phyloP scores from a whole-genome alignment of 345 rosid genomes.

The Aegle marmelos region DNA sequence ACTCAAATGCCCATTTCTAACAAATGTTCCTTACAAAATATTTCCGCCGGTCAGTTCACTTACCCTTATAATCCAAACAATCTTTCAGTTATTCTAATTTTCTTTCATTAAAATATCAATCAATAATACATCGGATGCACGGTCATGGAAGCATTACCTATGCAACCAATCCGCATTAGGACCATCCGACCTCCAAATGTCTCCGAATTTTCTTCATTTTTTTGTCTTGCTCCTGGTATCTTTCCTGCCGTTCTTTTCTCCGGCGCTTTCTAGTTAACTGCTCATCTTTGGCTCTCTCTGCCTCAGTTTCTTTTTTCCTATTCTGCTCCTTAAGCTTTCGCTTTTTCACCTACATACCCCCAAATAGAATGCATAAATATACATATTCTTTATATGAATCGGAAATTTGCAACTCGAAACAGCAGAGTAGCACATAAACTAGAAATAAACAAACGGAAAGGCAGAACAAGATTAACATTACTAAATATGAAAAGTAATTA shows the following conservation, averaged over 20 bases:
- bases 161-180: no score
- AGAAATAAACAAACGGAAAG: no score
- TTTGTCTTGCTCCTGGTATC: conserved; percentile 68
- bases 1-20: no score
- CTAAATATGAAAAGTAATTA: neutral
- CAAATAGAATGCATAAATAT: neutral
- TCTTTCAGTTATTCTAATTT: no score
- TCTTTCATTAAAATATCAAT: no score
- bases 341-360: conserved; percentile 52
- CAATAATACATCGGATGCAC: no score
- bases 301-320: conserved; percentile 51
- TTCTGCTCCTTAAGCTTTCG: conserved; percentile 51
- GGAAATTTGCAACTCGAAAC: neutral
- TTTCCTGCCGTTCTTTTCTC: conserved; percentile 65
- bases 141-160: no score
- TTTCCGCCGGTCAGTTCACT: no score
- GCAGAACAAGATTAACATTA: neutral
- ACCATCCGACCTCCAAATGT: conserved; percentile 9
- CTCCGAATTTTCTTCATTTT: conserved; percentile 46
- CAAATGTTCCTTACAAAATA: no score
- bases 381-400: neutral
- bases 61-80: no score
- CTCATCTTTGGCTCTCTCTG: conserved; percentile 72
- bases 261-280: conserved; percentile 56
- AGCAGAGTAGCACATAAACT: neutral